Evolutionary conservation across 73 alveolate genomes (phyloP).

Genomic region (Paramecium octaurelia): DNA sequence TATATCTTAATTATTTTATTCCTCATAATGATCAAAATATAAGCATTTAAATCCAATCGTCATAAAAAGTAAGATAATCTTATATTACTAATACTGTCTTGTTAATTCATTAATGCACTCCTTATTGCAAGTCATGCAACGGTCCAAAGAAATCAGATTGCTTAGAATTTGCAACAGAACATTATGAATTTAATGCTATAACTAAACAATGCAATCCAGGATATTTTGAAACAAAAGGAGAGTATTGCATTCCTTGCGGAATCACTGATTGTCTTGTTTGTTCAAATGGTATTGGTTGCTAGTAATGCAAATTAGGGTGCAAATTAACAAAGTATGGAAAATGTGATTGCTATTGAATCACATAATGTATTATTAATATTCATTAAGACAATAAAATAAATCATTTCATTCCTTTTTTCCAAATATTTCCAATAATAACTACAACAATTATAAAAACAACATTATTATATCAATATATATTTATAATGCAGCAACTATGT

Average conservation of each 20-base stretch:
- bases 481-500: constrained; percentile 66
- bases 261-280: background rate
- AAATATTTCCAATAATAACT: constrained; percentile 37
- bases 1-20: background rate
- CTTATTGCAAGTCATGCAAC: background rate
- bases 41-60: background rate
- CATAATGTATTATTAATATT: background rate
- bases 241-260: background rate
- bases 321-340: background rate
- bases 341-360: background rate
- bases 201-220: background rate
- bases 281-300: background rate
- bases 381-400: background rate
- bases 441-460: constrained; percentile 61
- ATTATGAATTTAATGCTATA: background rate
- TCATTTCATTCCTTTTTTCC: constrained; percentile 38
- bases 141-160: constrained; percentile 22
- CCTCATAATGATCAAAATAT: background rate
- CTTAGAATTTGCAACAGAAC: background rate
- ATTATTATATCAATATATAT: constrained; percentile 68
- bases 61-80: background rate
- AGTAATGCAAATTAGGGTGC: background rate
- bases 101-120: background rate
- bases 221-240: background rate
- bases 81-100: background rate